Percentiles rank a stretch among this genome's conserved stretches.
These are phyloP conservation scores for Albugo laibachii DNA, from an alignment of 352 stramenopile genomes.

Conservation along the genomic window DNA sequence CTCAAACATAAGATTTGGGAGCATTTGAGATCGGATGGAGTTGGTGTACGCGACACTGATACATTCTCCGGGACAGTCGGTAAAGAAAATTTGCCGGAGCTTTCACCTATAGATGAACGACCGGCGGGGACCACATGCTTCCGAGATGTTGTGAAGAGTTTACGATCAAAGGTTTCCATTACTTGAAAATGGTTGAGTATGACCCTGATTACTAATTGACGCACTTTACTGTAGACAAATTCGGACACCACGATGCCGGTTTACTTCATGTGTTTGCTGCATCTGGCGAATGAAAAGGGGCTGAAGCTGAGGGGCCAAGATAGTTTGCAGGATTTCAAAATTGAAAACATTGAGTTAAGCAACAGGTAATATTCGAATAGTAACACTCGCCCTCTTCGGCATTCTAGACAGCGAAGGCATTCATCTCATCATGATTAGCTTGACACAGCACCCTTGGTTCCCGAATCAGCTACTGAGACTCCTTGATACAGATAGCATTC, in stretches of 20 bases:
- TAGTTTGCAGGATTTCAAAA: conserved; percentile 48
- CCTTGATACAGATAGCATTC: too few species aligned
- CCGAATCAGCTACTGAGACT: too few species aligned
- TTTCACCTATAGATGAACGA: conserved; percentile 6
- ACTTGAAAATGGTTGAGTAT: background rate
- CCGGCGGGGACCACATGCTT: background rate
- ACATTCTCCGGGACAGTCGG: background rate
- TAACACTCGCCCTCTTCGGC: too few species aligned
- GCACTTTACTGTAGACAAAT: conserved; percentile 41
- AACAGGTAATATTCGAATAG: background rate
- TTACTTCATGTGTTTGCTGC: conserved; percentile 98
- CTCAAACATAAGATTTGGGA: conserved; percentile 93
- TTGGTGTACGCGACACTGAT: conserved; percentile 1
- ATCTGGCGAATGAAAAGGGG: conserved; percentile 97
- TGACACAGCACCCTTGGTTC: too few species aligned
- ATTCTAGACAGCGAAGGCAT: background rate
- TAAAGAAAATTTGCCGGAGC: conserved; percentile 1
- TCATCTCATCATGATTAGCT: too few species aligned
- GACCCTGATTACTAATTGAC: background rate
- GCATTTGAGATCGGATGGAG: conserved; percentile 20
- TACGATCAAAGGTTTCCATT: too few species aligned
- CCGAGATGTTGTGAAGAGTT: too few species aligned
- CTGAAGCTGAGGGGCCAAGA: conserved; percentile 71
- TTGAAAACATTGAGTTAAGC: background rate
- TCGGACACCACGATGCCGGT: conserved; percentile 92